Evolutionary conservation across 805 yeast genomes (phyloP), one percentile per base, ranked within the genome.

Genomic region (Saturnispora galanensis): DNA sequence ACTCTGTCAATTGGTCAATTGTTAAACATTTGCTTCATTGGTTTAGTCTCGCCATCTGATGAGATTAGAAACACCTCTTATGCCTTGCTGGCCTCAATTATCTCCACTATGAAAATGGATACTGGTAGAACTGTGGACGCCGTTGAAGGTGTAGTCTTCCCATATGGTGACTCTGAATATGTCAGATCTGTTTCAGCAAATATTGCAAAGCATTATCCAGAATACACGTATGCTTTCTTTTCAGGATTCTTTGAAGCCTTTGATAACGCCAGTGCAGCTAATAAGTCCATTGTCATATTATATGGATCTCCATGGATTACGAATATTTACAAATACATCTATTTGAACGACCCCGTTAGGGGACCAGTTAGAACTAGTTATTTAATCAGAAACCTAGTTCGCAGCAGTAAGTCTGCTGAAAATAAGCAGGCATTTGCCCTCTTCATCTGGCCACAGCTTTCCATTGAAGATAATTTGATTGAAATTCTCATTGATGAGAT

Each of bases 301-400:
- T 79, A 78, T 54, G 64, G 79, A 10, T 67, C 83, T 0, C 89
- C 93, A 2, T 87, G 95, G 95, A 68, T 83, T 12, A 72, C 72
- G 18, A 82, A 85, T 52, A 67, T 85, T 18, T 76, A 77, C 56
- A 67, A 69, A 11, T 60, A 76, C 51, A 79, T 84, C 7, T 81
- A 69, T 54, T 53, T 71, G 35, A 67, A 66, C 13, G 77, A 74
- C 52, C 77, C 75, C 26, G 73, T 70, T 29, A 67, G 65, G 46
- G 93, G 94, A 0, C 70, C 76, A 1, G 81, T 76, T 42, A 67
- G 74, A 44, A 72, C 81, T 5, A 71, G 81, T 1, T 77, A 73
- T 38, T 62, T 85, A 10, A 68, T 86, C 18, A 67, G 88, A 34
- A 74, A 74, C 42, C 70, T 84, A 49, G 76, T 86, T 44, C 67